Percentiles rank a stretch among this genome's conserved stretches.
These are phyloP conservation scores for Sugiyamaella qingdaonensis DNA, from an alignment of 805 yeast species.

Conservation along the genomic window DNA sequence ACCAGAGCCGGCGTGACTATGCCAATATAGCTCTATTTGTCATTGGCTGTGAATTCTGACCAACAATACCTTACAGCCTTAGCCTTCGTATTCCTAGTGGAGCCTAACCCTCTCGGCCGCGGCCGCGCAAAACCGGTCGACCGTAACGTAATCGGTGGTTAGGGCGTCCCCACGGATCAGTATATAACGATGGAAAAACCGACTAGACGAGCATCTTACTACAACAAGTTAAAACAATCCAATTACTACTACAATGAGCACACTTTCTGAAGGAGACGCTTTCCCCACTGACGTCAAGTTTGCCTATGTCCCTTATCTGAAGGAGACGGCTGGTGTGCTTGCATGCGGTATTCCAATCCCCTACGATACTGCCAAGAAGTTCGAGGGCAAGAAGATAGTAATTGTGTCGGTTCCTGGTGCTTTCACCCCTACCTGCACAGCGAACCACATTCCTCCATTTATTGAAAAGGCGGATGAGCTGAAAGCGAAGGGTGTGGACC, in stretches of 20 bases:
- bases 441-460: constrained; percentile 67
- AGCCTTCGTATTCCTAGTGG: too few species aligned
- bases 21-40: too few species aligned
- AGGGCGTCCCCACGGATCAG: too few species aligned
- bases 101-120: not conserved
- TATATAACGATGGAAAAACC: not conserved
- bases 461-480: constrained; percentile 48
- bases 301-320: constrained; percentile 26
- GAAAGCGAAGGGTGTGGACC: constrained; percentile 57
- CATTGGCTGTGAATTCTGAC: too few species aligned
- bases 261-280: constrained; percentile 3
- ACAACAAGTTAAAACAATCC: not conserved
- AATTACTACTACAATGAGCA: not conserved
- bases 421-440: constrained; percentile 78
- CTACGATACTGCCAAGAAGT: constrained; percentile 34
- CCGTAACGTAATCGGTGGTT: too few species aligned
- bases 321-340: constrained; percentile 19
- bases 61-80: too few species aligned
- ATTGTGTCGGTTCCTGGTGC: constrained; percentile 83
- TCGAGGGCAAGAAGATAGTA: constrained; percentile 50
- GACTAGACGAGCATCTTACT: not conserved
- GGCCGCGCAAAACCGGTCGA: not conserved
- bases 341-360: constrained; percentile 39
- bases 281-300: constrained; percentile 24
- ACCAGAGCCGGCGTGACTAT: too few species aligned